phyloP scores from a whole-genome alignment of 345 rosid species.

The Citrus reticulata region DNA sequence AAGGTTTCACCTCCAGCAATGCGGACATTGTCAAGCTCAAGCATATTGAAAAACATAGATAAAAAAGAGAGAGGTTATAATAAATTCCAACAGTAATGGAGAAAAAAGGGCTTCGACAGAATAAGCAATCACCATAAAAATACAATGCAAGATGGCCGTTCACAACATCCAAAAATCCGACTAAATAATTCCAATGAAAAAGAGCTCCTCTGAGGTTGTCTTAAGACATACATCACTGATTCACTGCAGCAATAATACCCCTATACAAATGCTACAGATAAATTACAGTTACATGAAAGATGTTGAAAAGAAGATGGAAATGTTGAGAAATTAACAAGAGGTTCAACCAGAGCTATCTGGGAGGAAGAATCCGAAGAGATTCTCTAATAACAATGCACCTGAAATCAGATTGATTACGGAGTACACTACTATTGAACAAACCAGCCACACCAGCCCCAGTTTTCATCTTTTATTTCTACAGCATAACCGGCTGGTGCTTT shows the following conservation, averaged over 20 bases:
- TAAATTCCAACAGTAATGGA: background rate
- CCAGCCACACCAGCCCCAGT: background rate
- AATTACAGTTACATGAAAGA: background rate
- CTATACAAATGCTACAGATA: constrained; percentile 21
- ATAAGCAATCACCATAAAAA: background rate
- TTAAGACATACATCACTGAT: background rate
- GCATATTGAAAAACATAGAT: background rate
- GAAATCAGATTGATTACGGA: constrained; percentile 14
- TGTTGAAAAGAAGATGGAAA: background rate
- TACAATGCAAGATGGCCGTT: background rate
- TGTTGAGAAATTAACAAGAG: background rate
- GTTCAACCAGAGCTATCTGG: constrained; percentile 10
- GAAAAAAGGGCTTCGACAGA: background rate
- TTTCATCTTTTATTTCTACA: background rate
- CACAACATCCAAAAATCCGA: constrained; percentile 2
- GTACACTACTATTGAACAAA: background rate
- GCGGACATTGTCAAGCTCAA: background rate
- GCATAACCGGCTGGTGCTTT: background rate
- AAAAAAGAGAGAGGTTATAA: background rate
- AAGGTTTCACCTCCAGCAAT: background rate
- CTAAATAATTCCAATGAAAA: background rate
- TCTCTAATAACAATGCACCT: constrained; percentile 10
- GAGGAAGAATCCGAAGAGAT: constrained; percentile 16
- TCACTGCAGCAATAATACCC: background rate
- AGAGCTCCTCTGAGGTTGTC: background rate